phyloP scores from a whole-genome alignment of 2,329 filamentous ascomycete species.

The Lojkania enalia region DNA sequence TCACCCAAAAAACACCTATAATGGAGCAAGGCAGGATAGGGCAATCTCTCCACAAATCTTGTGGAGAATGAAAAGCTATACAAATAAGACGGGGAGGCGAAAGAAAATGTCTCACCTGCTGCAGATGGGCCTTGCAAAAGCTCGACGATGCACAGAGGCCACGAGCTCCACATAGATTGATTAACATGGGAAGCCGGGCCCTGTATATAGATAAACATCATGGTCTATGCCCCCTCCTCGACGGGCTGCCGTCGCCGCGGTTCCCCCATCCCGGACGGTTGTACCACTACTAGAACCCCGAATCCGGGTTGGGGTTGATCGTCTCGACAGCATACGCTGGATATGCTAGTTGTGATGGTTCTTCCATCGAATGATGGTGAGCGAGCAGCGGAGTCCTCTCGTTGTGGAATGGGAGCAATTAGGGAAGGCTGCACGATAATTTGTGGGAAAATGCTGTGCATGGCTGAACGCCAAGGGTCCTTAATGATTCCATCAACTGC shows the following conservation, averaged over 20 bases:
- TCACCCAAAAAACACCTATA: no score
- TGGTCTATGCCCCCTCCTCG: constrained; percentile 8
- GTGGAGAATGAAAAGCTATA: neutral
- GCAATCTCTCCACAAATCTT: no score
- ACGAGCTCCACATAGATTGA: neutral
- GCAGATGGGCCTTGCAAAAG: neutral
- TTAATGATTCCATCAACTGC: constrained; percentile 4
- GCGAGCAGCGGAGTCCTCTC: neutral
- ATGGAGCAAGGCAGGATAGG: no score
- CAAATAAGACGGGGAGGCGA: neutral
- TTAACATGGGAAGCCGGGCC: neutral
- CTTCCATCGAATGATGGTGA: constrained; percentile 18
- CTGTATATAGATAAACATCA: constrained; percentile 12
- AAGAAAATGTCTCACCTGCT: neutral
- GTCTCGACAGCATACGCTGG: constrained; percentile 1
- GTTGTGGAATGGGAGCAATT: constrained; percentile 14
- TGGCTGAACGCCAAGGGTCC: constrained; percentile 18
- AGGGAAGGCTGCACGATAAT: constrained; percentile 8
- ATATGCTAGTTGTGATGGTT: constrained; percentile 1
- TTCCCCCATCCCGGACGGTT: neutral
- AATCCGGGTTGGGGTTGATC: constrained; percentile 16
- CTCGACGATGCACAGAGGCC: neutral
- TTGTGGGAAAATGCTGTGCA: constrained; percentile 22
- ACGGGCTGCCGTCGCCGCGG: neutral
- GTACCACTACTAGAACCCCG: constrained; percentile 8